Conservation (phyloP, 2,329 filamentous ascomycete genomes). For the Fusarium continuum region DNA sequence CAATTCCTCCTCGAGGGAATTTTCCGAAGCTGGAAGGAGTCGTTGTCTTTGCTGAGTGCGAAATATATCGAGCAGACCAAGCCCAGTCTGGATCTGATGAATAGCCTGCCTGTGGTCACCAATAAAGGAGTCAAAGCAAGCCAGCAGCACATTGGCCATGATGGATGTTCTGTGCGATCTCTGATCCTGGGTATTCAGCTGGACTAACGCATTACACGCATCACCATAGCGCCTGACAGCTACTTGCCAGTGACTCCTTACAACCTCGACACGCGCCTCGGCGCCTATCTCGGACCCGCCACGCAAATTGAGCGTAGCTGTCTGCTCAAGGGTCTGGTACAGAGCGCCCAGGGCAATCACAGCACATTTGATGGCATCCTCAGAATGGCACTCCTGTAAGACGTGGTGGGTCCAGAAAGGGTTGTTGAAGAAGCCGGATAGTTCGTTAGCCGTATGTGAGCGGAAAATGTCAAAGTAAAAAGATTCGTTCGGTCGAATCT, state of each 20-base stretch:
- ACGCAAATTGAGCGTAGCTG: constrained; percentile 58
- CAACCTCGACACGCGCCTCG: constrained; percentile 43
- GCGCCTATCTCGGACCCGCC: constrained; percentile 14
- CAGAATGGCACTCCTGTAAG: constrained; percentile 69
- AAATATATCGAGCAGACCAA: constrained; percentile 63
- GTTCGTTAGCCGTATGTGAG: constrained; percentile 67
- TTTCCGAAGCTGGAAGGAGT: constrained; percentile 47
- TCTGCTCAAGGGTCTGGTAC: constrained; percentile 72
- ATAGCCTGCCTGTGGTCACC: constrained; percentile 71
- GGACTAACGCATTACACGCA: constrained; percentile 61
- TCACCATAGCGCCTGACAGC: constrained; percentile 68
- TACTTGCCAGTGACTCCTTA: constrained; percentile 65
- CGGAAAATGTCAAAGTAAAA: constrained; percentile 71
- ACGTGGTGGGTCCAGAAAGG: constrained; percentile 72
- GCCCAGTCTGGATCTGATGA: constrained; percentile 66
- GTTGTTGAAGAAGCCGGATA: constrained; percentile 74
- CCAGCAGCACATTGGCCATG: constrained; percentile 72
- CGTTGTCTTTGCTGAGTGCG: constrained; percentile 54
- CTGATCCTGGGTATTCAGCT: constrained; percentile 54
- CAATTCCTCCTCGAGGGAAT: constrained; percentile 66
- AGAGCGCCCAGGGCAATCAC: constrained; percentile 72
- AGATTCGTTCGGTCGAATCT: constrained; percentile 61
- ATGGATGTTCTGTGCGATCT: constrained; percentile 62
- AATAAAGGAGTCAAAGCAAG: constrained; percentile 75
- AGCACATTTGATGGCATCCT: constrained; percentile 69